Percentiles rank a stretch among this genome's conserved stretches.
phyloP scores from a whole-genome alignment of 2,329 filamentous ascomycete species.

The Penicillium sp. region DNA sequence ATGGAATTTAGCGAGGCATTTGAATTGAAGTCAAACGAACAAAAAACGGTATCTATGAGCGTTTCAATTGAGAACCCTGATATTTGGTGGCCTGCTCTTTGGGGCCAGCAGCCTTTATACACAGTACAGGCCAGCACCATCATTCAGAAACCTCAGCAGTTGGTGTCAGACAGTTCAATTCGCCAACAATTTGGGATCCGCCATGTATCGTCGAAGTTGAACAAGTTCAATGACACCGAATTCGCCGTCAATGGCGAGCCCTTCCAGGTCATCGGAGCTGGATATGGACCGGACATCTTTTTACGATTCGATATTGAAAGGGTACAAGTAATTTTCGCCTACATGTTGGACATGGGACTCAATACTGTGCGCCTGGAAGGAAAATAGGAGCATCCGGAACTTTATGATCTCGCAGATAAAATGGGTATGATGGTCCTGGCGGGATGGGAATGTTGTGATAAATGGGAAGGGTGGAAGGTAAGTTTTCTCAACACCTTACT shows the following conservation, averaged over 20 bases:
- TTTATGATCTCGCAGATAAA: conserved; percentile 59
- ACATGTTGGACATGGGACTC: conserved; percentile 59
- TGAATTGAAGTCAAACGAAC: conserved; percentile 39
- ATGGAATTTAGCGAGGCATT: conserved; percentile 33
- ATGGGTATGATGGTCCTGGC: conserved; percentile 61
- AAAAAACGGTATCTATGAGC: conserved; percentile 40
- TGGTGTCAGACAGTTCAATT: conserved; percentile 35
- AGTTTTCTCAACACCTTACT: background rate
- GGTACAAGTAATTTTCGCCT: conserved; percentile 50
- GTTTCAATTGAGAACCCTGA: conserved; percentile 44
- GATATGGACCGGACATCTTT: conserved; percentile 62
- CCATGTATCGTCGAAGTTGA: conserved; percentile 52
- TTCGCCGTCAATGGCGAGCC: conserved; percentile 57
- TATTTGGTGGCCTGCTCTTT: conserved; percentile 62
- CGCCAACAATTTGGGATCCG: conserved; percentile 52
- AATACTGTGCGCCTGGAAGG: conserved; percentile 64
- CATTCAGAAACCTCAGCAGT: conserved; percentile 6
- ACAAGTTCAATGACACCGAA: conserved; percentile 52
- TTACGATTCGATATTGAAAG: conserved; percentile 54
- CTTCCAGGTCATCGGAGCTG: conserved; percentile 61
- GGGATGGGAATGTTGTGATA: conserved; percentile 67
- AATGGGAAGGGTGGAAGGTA: conserved; percentile 61
- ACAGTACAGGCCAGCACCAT: conserved; percentile 31
- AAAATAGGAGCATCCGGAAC: conserved; percentile 60
- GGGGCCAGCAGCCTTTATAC: conserved; percentile 58